These are phyloP conservation scores for Venturia aucupariae DNA, from an alignment of 2,329 filamentous ascomycete species.

Conservation along the genomic window DNA sequence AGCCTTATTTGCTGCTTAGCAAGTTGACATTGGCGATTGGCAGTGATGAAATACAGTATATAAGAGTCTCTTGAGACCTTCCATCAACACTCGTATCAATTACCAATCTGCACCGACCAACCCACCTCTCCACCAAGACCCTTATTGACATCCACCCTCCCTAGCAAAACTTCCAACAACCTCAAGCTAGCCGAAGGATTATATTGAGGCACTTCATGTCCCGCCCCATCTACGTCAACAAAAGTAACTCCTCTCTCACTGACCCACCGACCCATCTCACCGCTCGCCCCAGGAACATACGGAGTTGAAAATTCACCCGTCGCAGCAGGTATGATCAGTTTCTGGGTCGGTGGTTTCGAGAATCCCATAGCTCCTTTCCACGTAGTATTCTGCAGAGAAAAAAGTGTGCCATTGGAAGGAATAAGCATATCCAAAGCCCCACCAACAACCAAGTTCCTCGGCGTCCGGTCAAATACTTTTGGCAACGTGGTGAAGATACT, in stretches of 20 bases:
- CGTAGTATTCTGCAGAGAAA: slow-evolving; percentile 18
- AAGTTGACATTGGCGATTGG: too few species aligned
- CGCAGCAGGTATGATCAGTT: not conserved
- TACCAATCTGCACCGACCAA: not conserved
- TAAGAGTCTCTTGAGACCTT: too few species aligned
- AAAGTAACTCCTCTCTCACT: slow-evolving; percentile 70
- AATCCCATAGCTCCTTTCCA: slow-evolving; percentile 18
- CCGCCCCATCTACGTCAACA: slow-evolving; percentile 52
- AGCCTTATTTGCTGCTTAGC: too few species aligned
- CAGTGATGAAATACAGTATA: too few species aligned
- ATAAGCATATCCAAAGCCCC: slow-evolving; percentile 15
- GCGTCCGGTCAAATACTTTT: slow-evolving; percentile 14
- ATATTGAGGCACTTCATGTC: slow-evolving; percentile 62
- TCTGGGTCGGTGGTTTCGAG: slow-evolving; percentile 13
- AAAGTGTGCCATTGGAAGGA: slow-evolving; percentile 14
- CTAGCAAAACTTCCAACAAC: slow-evolving; percentile 66
- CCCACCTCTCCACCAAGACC: not conserved
- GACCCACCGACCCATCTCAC: slow-evolving; percentile 33
- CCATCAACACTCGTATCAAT: too few species aligned
- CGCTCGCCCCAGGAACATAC: not conserved
- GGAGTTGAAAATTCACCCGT: not conserved
- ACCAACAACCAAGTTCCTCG: slow-evolving; percentile 15
- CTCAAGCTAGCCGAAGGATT: slow-evolving; percentile 58
- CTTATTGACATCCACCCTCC: slow-evolving; percentile 44
- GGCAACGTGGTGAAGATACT: slow-evolving; percentile 18